These are phyloP conservation scores for Monilinia aucupariae DNA, from an alignment of 2,329 filamentous ascomycete genomes.

Conservation along the genomic window DNA sequence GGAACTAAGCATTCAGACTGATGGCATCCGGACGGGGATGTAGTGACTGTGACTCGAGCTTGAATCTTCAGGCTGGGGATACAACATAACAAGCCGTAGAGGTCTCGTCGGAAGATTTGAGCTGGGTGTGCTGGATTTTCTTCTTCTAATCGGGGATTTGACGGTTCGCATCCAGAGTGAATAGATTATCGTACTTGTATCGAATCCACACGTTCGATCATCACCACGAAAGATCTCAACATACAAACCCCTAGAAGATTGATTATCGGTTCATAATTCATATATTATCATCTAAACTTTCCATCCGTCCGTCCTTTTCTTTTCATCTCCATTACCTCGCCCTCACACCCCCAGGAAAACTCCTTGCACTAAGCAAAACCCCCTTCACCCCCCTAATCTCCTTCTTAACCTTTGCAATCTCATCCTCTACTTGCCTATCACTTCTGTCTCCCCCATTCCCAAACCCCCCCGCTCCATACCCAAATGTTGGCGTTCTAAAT, in stretches of 20 bases:
- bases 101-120: background rate
- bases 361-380: conserved; percentile 66
- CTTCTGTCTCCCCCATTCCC: conserved; percentile 31
- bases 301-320: conserved; percentile 14
- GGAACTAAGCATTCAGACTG: too few species aligned
- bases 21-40: too few species aligned
- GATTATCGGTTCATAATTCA: conserved; percentile 7
- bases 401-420: conserved; percentile 65
- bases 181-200: background rate
- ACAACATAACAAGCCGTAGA: accelerated
- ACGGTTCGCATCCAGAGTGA: background rate
- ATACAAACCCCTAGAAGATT: background rate
- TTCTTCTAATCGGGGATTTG: background rate
- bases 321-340: conserved; percentile 5
- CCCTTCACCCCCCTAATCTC: conserved; percentile 78
- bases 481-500: conserved; percentile 38
- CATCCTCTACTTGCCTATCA: conserved; percentile 55
- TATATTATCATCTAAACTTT: conserved; percentile 17
- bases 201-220: background rate
- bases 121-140: background rate
- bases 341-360: conserved; percentile 50
- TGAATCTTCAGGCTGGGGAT: too few species aligned
- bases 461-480: conserved; percentile 33
- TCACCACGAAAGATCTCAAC: background rate
- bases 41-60: too few species aligned